phyloP scores from a whole-genome alignment of 2,329 filamentous ascomycete genomes.

The Aureobasidium pullulans region DNA sequence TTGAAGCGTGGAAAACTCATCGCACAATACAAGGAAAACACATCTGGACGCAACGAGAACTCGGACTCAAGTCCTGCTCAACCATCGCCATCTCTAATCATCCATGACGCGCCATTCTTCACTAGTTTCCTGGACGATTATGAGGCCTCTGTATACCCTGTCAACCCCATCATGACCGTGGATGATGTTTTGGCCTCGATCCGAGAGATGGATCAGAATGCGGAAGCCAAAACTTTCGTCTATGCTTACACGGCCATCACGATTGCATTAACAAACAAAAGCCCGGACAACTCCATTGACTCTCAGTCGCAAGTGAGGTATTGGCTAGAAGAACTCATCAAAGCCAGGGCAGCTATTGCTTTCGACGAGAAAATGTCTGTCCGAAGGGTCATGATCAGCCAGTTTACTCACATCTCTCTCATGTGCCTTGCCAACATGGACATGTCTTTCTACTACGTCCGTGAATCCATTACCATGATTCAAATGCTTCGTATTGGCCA shows the following conservation, averaged over 20 bases:
- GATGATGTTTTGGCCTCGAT: constrained; percentile 32
- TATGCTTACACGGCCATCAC: constrained; percentile 41
- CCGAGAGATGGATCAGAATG: constrained; percentile 30
- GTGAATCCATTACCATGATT: constrained; percentile 42
- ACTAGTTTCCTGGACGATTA: constrained; percentile 39
- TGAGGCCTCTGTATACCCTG: constrained; percentile 38
- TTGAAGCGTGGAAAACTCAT: constrained; percentile 35
- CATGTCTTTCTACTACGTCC: constrained; percentile 44
- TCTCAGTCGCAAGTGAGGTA: constrained; percentile 9
- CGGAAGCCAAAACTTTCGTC: constrained; percentile 36
- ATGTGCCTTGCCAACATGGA: constrained; percentile 44
- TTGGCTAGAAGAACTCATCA: constrained; percentile 28
- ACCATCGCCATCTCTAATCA: constrained; percentile 8
- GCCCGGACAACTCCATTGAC: constrained; percentile 9
- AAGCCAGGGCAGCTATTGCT: constrained; percentile 31
- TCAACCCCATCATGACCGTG: constrained; percentile 40
- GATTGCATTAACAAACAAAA: constrained; percentile 33
- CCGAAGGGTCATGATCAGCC: constrained; percentile 42
- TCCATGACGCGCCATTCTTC: constrained; percentile 29
- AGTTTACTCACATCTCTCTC: constrained; percentile 48
- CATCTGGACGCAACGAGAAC: constrained; percentile 17
- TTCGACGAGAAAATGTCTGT: constrained; percentile 37
- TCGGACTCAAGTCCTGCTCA: constrained; percentile 15
- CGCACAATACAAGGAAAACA: constrained; percentile 34
- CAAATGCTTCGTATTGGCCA: constrained; percentile 40